Conservation (phyloP, 2,329 filamentous ascomycete genomes). For the Ceratocystis albifundus region DNA sequence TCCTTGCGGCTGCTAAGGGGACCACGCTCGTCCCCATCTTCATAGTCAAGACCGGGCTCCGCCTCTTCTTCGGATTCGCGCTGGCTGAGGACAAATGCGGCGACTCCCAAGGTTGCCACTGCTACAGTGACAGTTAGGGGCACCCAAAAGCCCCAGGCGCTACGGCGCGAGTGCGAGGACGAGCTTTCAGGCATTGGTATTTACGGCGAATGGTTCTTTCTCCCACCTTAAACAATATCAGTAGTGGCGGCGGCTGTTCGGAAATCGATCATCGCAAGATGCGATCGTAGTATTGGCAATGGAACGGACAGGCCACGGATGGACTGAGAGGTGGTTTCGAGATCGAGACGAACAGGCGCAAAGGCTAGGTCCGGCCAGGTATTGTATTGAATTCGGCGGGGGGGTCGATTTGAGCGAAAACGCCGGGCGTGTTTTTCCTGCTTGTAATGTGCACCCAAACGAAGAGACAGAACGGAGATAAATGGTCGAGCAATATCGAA, state of each 20-base stretch:
- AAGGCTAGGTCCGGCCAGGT: neutral
- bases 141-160: slow-evolving; percentile 72
- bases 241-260: neutral
- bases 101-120: slow-evolving; percentile 73
- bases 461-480: too few relatives aligned
- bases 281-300: neutral
- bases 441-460: too few relatives aligned
- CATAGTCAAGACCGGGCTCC: slow-evolving; percentile 40
- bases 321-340: neutral
- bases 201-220: neutral
- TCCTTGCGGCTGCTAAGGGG: neutral
- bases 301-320: neutral
- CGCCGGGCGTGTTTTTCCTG: too few relatives aligned
- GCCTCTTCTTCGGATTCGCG: slow-evolving; percentile 62
- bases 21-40: slow-evolving; percentile 36
- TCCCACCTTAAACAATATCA: slow-evolving; percentile 1
- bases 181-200: slow-evolving; percentile 20
- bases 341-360: neutral
- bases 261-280: slow-evolving; percentile 10
- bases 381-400: too few relatives aligned
- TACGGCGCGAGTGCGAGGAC: slow-evolving; percentile 46
- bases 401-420: neutral
- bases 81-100: slow-evolving; percentile 90
- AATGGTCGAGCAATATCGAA: too few relatives aligned
- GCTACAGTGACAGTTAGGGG: slow-evolving; percentile 78